phyloP scores from a whole-genome alignment of 768 basidiomycete genomes.

The Boletus speciosus region DNA sequence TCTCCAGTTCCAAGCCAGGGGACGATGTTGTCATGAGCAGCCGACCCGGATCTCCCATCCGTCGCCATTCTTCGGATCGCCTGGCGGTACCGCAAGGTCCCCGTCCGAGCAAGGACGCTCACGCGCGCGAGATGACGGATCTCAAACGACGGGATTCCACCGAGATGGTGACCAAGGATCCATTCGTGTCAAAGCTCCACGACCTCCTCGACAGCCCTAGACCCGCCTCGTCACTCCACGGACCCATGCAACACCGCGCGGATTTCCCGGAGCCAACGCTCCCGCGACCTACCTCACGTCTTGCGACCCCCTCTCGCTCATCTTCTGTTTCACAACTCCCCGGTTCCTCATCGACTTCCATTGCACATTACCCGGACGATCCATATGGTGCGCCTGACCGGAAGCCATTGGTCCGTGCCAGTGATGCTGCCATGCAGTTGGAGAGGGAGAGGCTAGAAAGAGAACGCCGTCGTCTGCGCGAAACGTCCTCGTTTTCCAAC shows the following conservation, averaged over 20 bases:
- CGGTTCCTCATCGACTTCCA: conserved; percentile 18
- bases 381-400: conserved; percentile 7
- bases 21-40: conserved; percentile 30
- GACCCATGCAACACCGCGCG: conserved; percentile 32
- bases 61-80: conserved; percentile 26
- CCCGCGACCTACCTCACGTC: conserved; percentile 20
- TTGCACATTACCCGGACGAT: conserved; percentile 15
- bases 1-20: conserved; percentile 26
- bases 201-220: conserved; percentile 45
- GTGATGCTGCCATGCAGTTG: conserved; percentile 50
- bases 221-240: conserved; percentile 40
- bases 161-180: conserved; percentile 27
- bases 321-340: conserved; percentile 20
- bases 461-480: conserved; percentile 28
- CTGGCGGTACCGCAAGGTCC: conserved; percentile 11
- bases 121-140: conserved; percentile 24
- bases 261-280: conserved; percentile 26
- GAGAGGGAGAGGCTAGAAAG: conserved; percentile 44
- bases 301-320: conserved; percentile 21
- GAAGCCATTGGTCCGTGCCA: conserved; percentile 44
- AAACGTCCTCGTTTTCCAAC: conserved; percentile 10
- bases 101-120: conserved; percentile 13
- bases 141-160: conserved; percentile 17
- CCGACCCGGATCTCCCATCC: conserved; percentile 26
- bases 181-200: conserved; percentile 39